phyloP scores from a whole-genome alignment of 371 early-diverging fungal genomes.

The Mucor circinelloides region DNA sequence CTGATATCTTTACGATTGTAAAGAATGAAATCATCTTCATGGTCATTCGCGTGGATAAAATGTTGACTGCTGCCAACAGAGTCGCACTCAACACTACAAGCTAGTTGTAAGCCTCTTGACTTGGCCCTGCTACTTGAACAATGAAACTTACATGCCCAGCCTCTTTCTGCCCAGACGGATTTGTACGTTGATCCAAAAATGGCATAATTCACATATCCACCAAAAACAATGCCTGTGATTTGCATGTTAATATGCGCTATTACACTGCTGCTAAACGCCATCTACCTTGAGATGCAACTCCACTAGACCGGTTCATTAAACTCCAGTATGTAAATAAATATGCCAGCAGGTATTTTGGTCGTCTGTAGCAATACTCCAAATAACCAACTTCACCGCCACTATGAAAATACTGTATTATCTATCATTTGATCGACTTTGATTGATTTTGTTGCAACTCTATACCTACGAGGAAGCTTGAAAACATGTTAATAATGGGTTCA shows the following conservation, averaged over 20 bases:
- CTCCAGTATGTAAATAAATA: slow-evolving; percentile 46
- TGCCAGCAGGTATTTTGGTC: slow-evolving; percentile 41
- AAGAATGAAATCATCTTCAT: slow-evolving; percentile 34
- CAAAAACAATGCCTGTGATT: slow-evolving; percentile 38
- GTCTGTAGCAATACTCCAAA: slow-evolving; percentile 42
- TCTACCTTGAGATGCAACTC: slow-evolving; percentile 42
- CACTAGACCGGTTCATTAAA: slow-evolving; percentile 41
- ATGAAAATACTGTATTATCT: neutral
- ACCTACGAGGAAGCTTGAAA: slow-evolving; percentile 43
- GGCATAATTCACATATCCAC: slow-evolving; percentile 47
- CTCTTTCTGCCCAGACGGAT: slow-evolving; percentile 35
- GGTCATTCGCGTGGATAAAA: slow-evolving; percentile 34
- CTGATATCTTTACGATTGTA: slow-evolving; percentile 32
- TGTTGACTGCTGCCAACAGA: slow-evolving; percentile 25
- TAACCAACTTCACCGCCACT: slow-evolving; percentile 54
- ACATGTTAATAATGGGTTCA: neutral
- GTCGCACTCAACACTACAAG: slow-evolving; percentile 36
- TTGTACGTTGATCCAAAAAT: slow-evolving; percentile 35
- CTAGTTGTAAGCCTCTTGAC: neutral
- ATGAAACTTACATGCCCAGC: slow-evolving; percentile 38
- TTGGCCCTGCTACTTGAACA: neutral
- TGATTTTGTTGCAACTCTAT: neutral
- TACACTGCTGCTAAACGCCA: neutral
- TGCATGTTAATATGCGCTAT: neutral
- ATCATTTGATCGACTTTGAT: neutral